These are phyloP conservation scores for Myxozyma melibiosi DNA, from an alignment of 805 yeast genomes.

Conservation along the genomic window DNA sequence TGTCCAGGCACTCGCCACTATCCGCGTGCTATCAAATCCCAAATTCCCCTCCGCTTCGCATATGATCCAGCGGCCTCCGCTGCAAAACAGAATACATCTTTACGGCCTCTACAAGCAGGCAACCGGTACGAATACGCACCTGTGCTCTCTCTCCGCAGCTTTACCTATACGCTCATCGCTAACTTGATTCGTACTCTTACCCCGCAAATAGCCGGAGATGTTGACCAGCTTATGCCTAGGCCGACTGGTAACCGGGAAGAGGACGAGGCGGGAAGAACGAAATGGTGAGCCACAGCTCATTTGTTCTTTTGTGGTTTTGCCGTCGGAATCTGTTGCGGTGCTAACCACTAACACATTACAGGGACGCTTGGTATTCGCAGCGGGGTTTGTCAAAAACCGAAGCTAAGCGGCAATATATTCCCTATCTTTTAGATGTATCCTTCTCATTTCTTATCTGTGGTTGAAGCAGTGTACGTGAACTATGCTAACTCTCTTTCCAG, in stretches of 20 bases:
- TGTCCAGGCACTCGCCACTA: constrained; percentile 78
- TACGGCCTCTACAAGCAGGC: constrained; percentile 89
- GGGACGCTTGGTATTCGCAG: constrained; percentile 79
- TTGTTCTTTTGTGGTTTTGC: too few species aligned
- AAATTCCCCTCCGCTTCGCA: constrained; percentile 39
- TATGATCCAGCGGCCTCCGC: constrained; percentile 74
- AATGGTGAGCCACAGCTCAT: constrained; percentile 56
- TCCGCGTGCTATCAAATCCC: constrained; percentile 60
- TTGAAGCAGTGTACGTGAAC: neutral
- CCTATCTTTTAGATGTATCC: constrained; percentile 56
- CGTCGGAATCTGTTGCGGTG: too few species aligned
- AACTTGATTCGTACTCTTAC: neutral
- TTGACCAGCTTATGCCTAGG: constrained; percentile 64
- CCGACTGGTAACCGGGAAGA: constrained; percentile 64
- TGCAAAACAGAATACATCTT: constrained; percentile 63
- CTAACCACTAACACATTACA: too few species aligned
- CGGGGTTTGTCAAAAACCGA: constrained; percentile 68
- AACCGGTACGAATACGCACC: constrained; percentile 47
- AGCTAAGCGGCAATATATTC: constrained; percentile 72
- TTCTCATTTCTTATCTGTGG: neutral
- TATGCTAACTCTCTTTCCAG: neutral
- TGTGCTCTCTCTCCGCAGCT: neutral
- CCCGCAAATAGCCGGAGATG: constrained; percentile 82
- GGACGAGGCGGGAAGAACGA: constrained; percentile 67
- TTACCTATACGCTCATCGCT: neutral